These are phyloP conservation scores for Fusarium sp. DNA, from an alignment of 2,329 filamentous ascomycete genomes.

Conservation along the genomic window DNA sequence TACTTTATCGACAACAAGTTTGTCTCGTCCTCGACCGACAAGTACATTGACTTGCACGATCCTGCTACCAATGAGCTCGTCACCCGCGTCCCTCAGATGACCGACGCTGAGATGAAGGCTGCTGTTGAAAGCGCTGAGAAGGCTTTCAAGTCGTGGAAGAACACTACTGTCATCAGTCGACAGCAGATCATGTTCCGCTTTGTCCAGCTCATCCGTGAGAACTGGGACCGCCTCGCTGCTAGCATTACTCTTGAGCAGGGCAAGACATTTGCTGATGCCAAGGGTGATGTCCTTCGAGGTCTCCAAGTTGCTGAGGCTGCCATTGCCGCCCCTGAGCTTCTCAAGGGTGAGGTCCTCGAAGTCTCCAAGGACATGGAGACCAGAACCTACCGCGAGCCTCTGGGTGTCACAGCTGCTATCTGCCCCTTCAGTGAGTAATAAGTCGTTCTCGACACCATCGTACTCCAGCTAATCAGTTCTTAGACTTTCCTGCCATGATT, in stretches of 20 bases:
- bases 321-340: constrained; percentile 81
- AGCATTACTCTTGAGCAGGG: constrained; percentile 90
- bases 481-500: constrained; percentile 93
- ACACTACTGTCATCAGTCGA: constrained; percentile 77
- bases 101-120: constrained; percentile 79
- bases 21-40: constrained; percentile 72
- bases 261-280: constrained; percentile 87
- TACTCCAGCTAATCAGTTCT: constrained; percentile 15
- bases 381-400: constrained; percentile 81
- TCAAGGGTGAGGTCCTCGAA: constrained; percentile 86
- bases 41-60: constrained; percentile 85
- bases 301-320: constrained; percentile 88
- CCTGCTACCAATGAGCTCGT: constrained; percentile 89
- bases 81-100: constrained; percentile 85
- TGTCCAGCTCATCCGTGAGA: constrained; percentile 81
- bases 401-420: constrained; percentile 85
- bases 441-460: neutral
- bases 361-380: constrained; percentile 94
- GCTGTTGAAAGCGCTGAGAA: constrained; percentile 80
- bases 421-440: constrained; percentile 81
- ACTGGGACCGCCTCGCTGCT: constrained; percentile 86
- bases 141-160: constrained; percentile 80
- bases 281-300: constrained; percentile 83
- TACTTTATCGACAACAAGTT: constrained; percentile 89
- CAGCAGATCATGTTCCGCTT: constrained; percentile 93